Base-by-base conservation (phyloP, 139 green algal genomes). In the Nannochloris sp. region DNA sequence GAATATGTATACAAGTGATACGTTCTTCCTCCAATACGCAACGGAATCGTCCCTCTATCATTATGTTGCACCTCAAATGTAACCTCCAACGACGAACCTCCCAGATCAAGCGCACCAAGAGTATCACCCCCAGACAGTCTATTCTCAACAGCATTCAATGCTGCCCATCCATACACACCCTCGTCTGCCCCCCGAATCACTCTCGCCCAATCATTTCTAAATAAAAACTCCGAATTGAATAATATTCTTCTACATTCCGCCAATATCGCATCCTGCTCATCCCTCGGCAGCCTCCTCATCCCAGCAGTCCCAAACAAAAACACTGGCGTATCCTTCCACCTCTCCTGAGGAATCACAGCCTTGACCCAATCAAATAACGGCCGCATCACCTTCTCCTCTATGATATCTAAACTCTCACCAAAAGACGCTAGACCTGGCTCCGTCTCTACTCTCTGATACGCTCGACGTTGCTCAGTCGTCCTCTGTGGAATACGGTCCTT, bases 391-490 rank as follows among this genome's bases (percentile, higher is more conserved):
- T 36, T 14, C 59, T 65, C 58, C 0, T 33, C 77, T 1, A 64
- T 53, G 5, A 17, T 29, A 23, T 16, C 1, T 0, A 66, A 25
- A 48, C 83, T 62, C 8, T 53, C 65, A 6, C 66, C 49, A 25
- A 87, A 93, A 2, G 51, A 58, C 44, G 92, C 85, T 37, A 95
- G 65, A 5, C 89, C 88, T 4, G 87, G 87, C 61, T 90, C 73
- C 3, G 89, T 96, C 67, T 95, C 88, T 58, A 95, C 85, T 0
- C 88, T 75, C 57, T 91, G 69, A 66, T 95, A 96, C 62, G 79
- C 68, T 17, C 83, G 71, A 56, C 63, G 51, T 40, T 62, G 59
- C 2, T 59, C 64, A 48, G 64, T 44, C 6, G 60, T 59, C 13
- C 62, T 62, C 8, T 66, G 53, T 0, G 79, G 77, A 14, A 80